Evolutionary conservation across 306 rosid genomes (phyloP).

Genomic region (Ormosia semicastrata): DNA sequence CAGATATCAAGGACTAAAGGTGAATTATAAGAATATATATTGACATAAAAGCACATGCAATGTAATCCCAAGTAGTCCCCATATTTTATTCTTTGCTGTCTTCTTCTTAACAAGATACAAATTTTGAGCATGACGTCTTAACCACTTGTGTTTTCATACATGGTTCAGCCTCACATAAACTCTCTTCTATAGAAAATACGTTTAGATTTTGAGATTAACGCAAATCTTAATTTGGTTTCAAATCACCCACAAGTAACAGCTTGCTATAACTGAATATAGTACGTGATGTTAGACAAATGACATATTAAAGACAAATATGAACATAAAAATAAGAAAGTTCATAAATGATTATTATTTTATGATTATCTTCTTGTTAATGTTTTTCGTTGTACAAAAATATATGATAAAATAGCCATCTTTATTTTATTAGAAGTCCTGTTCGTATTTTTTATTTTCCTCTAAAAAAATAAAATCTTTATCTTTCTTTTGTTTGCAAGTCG

Average conservation of each 20-base stretch:
- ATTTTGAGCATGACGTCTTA: background rate
- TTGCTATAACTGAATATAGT: background rate
- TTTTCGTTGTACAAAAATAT: no score
- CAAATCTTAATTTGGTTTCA: background rate
- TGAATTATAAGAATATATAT: background rate
- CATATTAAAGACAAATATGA: background rate
- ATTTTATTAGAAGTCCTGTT: no score
- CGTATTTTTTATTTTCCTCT: no score
- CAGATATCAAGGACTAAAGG: background rate
- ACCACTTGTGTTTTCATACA: background rate
- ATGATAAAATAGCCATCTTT: no score
- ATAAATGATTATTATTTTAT: no score
- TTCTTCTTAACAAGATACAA: background rate
- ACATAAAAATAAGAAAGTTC: no score
- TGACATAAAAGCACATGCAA: conserved; percentile 31
- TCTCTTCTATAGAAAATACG: background rate
- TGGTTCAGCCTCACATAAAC: background rate
- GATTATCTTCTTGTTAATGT: no score
- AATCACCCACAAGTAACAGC: background rate
- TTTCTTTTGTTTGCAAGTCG: no score
- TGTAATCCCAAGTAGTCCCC: background rate
- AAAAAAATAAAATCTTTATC: no score
- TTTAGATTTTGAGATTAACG: background rate
- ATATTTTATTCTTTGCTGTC: background rate
- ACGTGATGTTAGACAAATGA: background rate